Evolutionary conservation across 352 stramenopile genomes (phyloP).

Genomic region (Pilasporangium apinafurcum): DNA sequence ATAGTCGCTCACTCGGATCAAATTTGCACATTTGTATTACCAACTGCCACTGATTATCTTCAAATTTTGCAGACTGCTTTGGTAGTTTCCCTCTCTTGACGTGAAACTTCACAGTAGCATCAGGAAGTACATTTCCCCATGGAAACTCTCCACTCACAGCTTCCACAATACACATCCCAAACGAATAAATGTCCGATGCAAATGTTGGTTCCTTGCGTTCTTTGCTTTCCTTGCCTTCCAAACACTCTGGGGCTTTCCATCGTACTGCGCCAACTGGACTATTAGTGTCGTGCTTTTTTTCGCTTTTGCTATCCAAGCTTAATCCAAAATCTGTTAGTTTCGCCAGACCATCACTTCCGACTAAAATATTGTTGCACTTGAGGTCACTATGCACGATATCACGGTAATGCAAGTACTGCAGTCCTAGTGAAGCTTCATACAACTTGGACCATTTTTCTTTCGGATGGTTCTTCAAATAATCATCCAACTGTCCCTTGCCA

Average conservation of each 20-base stretch:
- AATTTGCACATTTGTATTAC: background rate
- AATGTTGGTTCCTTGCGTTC: background rate
- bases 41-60: background rate
- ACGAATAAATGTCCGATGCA: conserved; percentile 1
- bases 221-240: no score
- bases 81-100: background rate
- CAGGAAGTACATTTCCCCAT: background rate
- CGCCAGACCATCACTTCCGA: background rate
- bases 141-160: background rate
- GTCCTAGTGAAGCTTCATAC: background rate
- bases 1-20: background rate
- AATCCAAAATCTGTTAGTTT: conserved; percentile 8
- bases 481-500: background rate
- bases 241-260: background rate
- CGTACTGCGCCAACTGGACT: background rate
- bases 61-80: background rate
- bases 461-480: conserved; percentile 11
- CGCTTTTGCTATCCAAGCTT: conserved; percentile 2
- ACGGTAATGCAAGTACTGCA: conserved; percentile 1
- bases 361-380: conserved; percentile 5
- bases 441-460: background rate
- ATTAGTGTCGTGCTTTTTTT: no score
- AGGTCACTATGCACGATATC: conserved; percentile 2
- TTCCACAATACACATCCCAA: conserved; percentile 5
- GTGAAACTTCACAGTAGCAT: background rate